Evolutionary conservation across 371 early-diverging fungal species (phyloP).

Genomic region (Syncephalastrum monosporum): DNA sequence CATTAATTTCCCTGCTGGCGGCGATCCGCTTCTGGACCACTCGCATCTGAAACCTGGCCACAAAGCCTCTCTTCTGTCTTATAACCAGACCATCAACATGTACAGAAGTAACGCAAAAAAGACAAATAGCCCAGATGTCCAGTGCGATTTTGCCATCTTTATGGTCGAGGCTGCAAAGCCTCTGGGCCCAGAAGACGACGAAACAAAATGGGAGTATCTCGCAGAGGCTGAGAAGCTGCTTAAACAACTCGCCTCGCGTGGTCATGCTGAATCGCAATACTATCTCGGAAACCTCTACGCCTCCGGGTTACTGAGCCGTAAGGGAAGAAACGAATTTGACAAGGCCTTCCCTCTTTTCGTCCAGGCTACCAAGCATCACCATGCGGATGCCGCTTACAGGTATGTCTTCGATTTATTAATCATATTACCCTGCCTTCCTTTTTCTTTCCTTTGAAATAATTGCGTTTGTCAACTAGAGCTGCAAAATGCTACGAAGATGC

Average conservation of each 20-base stretch:
- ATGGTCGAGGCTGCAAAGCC: slow-evolving; percentile 70
- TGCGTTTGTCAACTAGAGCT: slow-evolving; percentile 33
- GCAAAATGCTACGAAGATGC: slow-evolving; percentile 76
- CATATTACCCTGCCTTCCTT: background rate
- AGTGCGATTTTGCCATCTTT: slow-evolving; percentile 82
- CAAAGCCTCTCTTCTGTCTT: slow-evolving; percentile 65
- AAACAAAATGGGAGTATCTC: slow-evolving; percentile 56
- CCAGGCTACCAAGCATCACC: slow-evolving; percentile 68
- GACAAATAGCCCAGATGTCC: slow-evolving; percentile 77
- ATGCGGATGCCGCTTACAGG: slow-evolving; percentile 69
- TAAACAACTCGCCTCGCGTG: slow-evolving; percentile 59
- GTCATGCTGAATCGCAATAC: slow-evolving; percentile 68
- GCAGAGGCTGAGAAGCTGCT: slow-evolving; percentile 63
- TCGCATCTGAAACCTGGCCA: slow-evolving; percentile 67
- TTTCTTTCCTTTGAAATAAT: slow-evolving; percentile 7
- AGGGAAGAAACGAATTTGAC: slow-evolving; percentile 67
- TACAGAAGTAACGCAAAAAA: slow-evolving; percentile 82
- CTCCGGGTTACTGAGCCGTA: slow-evolving; percentile 55
- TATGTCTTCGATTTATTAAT: slow-evolving; percentile 9
- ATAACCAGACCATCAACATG: slow-evolving; percentile 72
- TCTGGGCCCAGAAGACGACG: slow-evolving; percentile 42
- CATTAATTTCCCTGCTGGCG: slow-evolving; percentile 9
- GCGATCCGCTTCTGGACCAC: slow-evolving; percentile 60
- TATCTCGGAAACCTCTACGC: slow-evolving; percentile 66
- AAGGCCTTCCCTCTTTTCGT: slow-evolving; percentile 71